These are phyloP conservation scores for Maudiozyma humilis DNA, from an alignment of 1,139 yeast species.

Conservation along the genomic window DNA sequence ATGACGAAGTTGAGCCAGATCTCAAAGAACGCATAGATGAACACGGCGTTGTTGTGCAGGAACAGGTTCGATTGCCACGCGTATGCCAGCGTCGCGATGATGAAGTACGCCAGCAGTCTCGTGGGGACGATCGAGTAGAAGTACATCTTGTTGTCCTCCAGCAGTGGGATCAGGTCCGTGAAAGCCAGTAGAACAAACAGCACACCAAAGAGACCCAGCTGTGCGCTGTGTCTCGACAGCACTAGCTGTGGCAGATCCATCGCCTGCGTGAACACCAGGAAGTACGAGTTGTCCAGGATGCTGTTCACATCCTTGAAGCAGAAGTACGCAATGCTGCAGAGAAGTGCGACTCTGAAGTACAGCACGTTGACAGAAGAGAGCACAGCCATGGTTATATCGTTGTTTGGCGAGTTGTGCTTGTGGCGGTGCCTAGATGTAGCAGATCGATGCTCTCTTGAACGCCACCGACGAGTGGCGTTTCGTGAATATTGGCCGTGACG, in stretches of 20 bases:
- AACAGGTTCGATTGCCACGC: constrained; percentile 34
- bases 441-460: neutral
- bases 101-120: constrained; percentile 52
- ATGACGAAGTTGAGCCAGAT: constrained; percentile 64
- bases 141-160: constrained; percentile 46
- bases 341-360: constrained; percentile 42
- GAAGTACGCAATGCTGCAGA: constrained; percentile 39
- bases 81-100: constrained; percentile 37
- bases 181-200: constrained; percentile 40
- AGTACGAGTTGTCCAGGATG: constrained; percentile 42
- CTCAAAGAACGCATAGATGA: constrained; percentile 56
- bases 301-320: constrained; percentile 38
- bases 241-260: constrained; percentile 33
- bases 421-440: neutral
- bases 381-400: constrained; percentile 40
- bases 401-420: neutral
- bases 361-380: constrained; percentile 46
- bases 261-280: constrained; percentile 38
- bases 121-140: constrained; percentile 65
- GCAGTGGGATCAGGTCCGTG: constrained; percentile 49
- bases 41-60: constrained; percentile 54
- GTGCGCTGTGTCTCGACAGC: constrained; percentile 40
- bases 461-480: too few relatives aligned
- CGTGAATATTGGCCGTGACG: too few relatives aligned
- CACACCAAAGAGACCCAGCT: constrained; percentile 45